A percentile compares a stretch with the other conserved stretches of the same genome.
phyloP scores from a whole-genome alignment of 257 asterid species.

The Parsonsia alboflavescens region DNA sequence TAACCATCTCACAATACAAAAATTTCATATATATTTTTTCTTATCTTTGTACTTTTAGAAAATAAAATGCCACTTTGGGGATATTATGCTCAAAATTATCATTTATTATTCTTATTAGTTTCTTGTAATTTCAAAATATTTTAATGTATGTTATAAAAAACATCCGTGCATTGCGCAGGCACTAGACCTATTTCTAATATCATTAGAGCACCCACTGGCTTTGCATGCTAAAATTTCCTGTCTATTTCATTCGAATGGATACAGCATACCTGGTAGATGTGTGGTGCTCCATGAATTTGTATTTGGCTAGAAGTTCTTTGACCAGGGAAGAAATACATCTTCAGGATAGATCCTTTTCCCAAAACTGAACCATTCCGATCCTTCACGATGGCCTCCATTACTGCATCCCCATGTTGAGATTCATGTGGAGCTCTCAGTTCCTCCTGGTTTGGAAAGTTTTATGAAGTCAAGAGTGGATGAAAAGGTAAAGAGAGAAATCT shows the following conservation, averaged over 20 bases:
- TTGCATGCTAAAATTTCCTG: not conserved
- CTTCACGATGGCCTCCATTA: conserved; percentile 95
- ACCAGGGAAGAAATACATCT: conserved; percentile 98
- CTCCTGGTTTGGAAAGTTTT: conserved; percentile 58
- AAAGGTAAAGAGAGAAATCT: conserved; percentile 16
- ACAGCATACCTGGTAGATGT: conserved; percentile 72
- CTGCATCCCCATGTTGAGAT: conserved; percentile 99
- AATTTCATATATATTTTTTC: too few species aligned
- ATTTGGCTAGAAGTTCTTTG: conserved; percentile 92
- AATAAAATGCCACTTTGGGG: too few species aligned
- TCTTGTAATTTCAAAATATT: too few species aligned
- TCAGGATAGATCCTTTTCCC: conserved; percentile 93
- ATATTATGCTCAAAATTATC: too few species aligned
- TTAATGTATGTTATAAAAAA: too few species aligned
- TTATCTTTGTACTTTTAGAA: too few species aligned
- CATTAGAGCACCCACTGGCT: not conserved
- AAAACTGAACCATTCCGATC: conserved; percentile 96
- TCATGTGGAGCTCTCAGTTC: conserved; percentile 92
- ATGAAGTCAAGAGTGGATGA: conserved; percentile 30
- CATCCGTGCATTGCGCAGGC: too few species aligned
- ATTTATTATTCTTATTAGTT: too few species aligned
- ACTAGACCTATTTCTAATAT: not conserved
- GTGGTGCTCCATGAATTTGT: conserved; percentile 95
- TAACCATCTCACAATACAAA: too few species aligned
- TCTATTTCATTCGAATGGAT: not conserved